These are phyloP conservation scores for Hyphopichia wangnamkhiaoensis DNA, from an alignment of 1,139 yeast species.

Conservation along the genomic window DNA sequence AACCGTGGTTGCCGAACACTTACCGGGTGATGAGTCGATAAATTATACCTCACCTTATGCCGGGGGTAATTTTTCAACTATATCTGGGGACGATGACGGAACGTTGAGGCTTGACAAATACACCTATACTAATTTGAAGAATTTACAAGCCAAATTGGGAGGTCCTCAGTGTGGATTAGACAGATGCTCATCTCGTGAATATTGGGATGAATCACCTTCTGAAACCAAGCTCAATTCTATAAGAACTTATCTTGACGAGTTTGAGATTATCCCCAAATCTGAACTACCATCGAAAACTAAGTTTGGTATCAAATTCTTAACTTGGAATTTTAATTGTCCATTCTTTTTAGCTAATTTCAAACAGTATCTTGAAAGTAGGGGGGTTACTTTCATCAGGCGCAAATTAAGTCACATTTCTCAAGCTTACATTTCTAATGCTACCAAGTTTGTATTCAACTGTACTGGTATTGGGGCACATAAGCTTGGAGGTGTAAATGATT, in stretches of 20 bases:
- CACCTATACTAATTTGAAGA: constrained; percentile 17
- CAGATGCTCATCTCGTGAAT: constrained; percentile 53
- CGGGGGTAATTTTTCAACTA: constrained; percentile 20
- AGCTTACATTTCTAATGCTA: constrained; percentile 35
- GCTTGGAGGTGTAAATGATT: constrained; percentile 60
- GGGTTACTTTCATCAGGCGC: constrained; percentile 50
- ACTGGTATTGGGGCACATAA: constrained; percentile 64
- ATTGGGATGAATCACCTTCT: constrained; percentile 51
- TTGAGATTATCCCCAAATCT: constrained; percentile 25
- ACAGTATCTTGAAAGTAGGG: constrained; percentile 39
- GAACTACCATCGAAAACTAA: constrained; percentile 49
- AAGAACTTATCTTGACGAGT: constrained; percentile 46
- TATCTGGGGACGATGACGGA: constrained; percentile 7
- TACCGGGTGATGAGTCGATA: constrained; percentile 24
- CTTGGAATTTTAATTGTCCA: constrained; percentile 74
- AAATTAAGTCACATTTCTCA: constrained; percentile 54
- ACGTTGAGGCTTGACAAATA: constrained; percentile 11
- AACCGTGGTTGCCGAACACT: constrained; percentile 18
- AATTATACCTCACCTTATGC: constrained; percentile 26
- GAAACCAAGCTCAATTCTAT: constrained; percentile 45
- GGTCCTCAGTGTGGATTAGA: constrained; percentile 59
- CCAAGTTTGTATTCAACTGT: constrained; percentile 61
- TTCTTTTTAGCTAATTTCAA: constrained; percentile 49
- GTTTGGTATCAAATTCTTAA: constrained; percentile 54
- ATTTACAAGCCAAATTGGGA: constrained; percentile 14